Evolutionary conservation across 805 yeast species (phyloP), one percentile per base, ranked within the genome.

Genomic region (Kuraishia piskuri): DNA sequence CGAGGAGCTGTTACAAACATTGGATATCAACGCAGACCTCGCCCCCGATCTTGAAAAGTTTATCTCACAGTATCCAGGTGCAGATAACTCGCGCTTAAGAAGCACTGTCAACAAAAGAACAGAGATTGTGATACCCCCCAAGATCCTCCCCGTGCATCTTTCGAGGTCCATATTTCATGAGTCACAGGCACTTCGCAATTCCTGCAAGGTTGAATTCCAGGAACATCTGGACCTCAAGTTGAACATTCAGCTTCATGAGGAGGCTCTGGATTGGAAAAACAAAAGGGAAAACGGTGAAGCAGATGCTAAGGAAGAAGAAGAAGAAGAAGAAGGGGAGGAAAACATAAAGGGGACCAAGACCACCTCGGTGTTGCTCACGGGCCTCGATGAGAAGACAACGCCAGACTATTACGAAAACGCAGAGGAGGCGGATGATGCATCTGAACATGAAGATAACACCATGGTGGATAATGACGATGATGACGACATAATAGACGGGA

Each of bases 121-220:
- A 0, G 73, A 75, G 22, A 75, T 90, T 46, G 73, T 80, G 12
- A 75, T 77, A 53, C 79, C 88, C 3, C 97, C 99, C 0, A 75
- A 78, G 53, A 70, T 88, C 6, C 73, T 94, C 50, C 79, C 88
- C 0, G 69, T 92, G n/a, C 98, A 92, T 65, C 68, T 94, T 46
- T 89, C 96, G 9, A 75, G 98, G 60, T 91, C 97, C 0, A 77
- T 86, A 46, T 90, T 78, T 63, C 76, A 80, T 50, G 89, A 87
- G 8, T 80, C 80, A 46, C 79, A 77, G 19, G 79, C 87, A 1
- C 75, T 84, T 8, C 78, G 96, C 59, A 91, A 89, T 67, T 72
- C 88, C 9, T 88, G 96, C 66, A 73, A 81, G 52, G 90, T 90
- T 4, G 65, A 71, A 8, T 86, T 87, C 60, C 82, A 79, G 10